Evolutionary conservation across 148 eudicot species (phyloP), one percentile per base, ranked within the genome.

Genomic region (Fagopyrum tataricum): DNA sequence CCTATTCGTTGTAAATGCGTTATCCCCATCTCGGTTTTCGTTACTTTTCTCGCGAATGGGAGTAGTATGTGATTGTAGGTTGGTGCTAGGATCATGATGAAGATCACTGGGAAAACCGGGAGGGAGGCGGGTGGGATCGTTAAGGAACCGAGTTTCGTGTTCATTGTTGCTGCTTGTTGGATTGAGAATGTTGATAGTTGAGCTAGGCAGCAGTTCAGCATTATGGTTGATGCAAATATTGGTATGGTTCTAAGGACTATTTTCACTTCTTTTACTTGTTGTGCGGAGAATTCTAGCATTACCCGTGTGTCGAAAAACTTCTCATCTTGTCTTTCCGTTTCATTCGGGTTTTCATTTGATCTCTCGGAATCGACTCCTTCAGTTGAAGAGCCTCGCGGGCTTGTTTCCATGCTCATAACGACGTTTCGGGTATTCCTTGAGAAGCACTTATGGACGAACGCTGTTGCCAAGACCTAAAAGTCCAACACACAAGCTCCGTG

Each of bases 111-210:
- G 56, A 93, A 93, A 42, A 93, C 77, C 1, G 98, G 98, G 7
- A 93, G 92, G 70, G 98, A 90, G 44, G 98, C 98, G 13, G 98
- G 98, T 42, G 98, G 91, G 67, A 90, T 86, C 68, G 15, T 79
- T 44, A 93, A 75, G 51, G 84, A 75, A 9, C 90, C 94, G 64
- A 93, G 79, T 21, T 75, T 76, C 9, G 92, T 90, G 80, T 90
- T 81, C 98, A 93, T 93, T 20, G 96, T 93, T 44, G 98, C 90
- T 7, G 98, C 94, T 84, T 93, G 96, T 78, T 93, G 98, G 76
- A 93, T 82, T 8, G 98, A 93, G 67, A 93, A 93, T 48, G 98
- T 93, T 42, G 98, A 93, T 47, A 93, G 96, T 78, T 93, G 96
- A 37, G 98, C 98, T 4, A 93, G 88, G 87, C 96, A 93, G 79